Evolutionary conservation across 129 eudicot genomes (phyloP), one percentile per base, ranked within the genome.

Genomic region (Saussurea involucrata): DNA sequence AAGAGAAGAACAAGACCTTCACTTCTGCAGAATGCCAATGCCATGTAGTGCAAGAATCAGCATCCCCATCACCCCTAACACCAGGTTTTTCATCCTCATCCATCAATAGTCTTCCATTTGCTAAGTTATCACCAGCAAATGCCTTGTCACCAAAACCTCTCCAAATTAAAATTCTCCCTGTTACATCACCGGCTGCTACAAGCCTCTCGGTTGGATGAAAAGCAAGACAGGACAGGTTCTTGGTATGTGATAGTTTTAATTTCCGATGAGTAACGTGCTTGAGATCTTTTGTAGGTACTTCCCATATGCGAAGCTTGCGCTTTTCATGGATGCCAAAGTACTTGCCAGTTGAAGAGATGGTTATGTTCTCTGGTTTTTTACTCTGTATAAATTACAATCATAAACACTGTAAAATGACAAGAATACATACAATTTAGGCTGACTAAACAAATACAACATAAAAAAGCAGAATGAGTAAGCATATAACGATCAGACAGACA

Each of bases 21-120:
- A 95, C 96, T 89, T 95, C 89, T 37, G 93, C 80, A 72, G 98
- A 89, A 76, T 95, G 98, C 98, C 98, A 95, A 80, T 95, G 98
- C 94, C 90, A 91, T n/a, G 97, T 92, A 28, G 97, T 81, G 73
- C 97, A 89, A 63, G 96, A 89, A 70, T 91, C 97, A 27, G 97
- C 94, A 86, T 95, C 98, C 49, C 88, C 94, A 37, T 83, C 73
- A 65, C 80, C 90, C 83, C 89, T 89, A 66, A 89, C 96, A 53
- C 98, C 98, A 66, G 96, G 90, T 77, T 85, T 87, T 24, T 88
- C 97, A 67, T 89, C 98, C 5, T 71, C 86, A 78, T 86, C 73
- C 53, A 79, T 80, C 57, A 42, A 53, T 24, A 57, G n/a, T 49
- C 60, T 76, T 76, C 83, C 88, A 46, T 68, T 83, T 18, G 31